These are phyloP conservation scores for Annona cherimola DNA, from an alignment of 164 flowering plant genomes.

Conservation along the genomic window DNA sequence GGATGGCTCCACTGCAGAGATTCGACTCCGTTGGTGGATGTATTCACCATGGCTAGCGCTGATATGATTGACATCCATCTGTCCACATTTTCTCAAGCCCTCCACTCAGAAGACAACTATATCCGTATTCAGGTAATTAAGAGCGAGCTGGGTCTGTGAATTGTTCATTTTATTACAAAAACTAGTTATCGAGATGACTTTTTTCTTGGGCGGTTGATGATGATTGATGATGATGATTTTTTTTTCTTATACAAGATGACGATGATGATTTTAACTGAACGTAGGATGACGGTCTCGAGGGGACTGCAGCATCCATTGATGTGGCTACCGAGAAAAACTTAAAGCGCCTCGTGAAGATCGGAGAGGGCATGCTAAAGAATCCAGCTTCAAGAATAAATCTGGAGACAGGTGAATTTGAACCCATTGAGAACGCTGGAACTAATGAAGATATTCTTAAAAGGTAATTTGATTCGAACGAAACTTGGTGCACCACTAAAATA, in stretches of 20 bases:
- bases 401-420: conserved; percentile 35
- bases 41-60: conserved; percentile 36
- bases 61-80: conserved; percentile 57
- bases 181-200: background rate
- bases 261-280: background rate
- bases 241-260: background rate
- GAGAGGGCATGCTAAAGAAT: conserved; percentile 32
- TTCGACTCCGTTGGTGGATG: conserved; percentile 35
- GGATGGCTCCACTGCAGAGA: conserved; percentile 40
- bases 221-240: background rate
- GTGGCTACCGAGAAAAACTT: conserved; percentile 37
- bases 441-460: conserved; percentile 25
- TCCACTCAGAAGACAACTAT: conserved; percentile 30
- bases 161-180: too few species aligned
- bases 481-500: too few species aligned
- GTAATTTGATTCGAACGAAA: too few species aligned
- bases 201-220: too few species aligned
- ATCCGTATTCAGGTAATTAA: conserved; percentile 45
- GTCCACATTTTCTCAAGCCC: conserved; percentile 38
- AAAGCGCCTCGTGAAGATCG: conserved; percentile 30
- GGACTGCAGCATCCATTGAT: conserved; percentile 36
- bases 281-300: conserved; percentile 43
- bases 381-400: conserved; percentile 43
- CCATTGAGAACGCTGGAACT: conserved; percentile 31
- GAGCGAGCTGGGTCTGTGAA: background rate